phyloP scores from a whole-genome alignment of 139 green algal genomes.

The Closterium sp. region DNA sequence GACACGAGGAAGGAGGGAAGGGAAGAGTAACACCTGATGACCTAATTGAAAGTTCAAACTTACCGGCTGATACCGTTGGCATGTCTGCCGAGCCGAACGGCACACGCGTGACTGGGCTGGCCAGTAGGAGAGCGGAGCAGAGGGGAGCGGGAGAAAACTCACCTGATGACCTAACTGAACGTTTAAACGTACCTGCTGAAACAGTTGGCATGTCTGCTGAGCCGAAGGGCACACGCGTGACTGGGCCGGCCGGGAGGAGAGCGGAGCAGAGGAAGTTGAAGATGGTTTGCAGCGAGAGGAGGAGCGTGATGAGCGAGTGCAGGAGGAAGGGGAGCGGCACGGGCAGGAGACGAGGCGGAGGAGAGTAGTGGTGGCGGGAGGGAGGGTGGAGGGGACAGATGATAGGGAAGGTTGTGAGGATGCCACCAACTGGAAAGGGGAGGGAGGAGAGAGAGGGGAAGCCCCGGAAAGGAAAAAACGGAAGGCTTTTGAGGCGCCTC shows the following conservation, averaged over 20 bases:
- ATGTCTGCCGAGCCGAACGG: neutral
- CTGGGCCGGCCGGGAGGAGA: neutral
- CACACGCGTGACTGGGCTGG: neutral
- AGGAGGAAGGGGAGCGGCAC: neutral
- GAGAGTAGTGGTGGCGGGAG: neutral
- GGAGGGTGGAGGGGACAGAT: constrained; percentile 2
- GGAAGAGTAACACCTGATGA: too few relatives aligned
- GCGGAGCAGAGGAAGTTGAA: constrained; percentile 44
- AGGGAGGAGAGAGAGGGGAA: neutral
- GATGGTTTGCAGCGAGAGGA: constrained; percentile 43
- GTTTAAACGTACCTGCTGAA: neutral
- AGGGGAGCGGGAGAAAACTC: too few relatives aligned
- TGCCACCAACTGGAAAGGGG: neutral
- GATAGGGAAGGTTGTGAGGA: neutral
- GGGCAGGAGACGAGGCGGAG: neutral
- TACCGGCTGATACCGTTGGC: neutral
- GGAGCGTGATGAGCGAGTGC: constrained; percentile 8
- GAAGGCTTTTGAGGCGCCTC: too few relatives aligned
- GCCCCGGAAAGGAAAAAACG: too few relatives aligned
- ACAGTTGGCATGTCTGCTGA: neutral
- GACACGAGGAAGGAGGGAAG: too few relatives aligned
- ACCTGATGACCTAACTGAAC: too few relatives aligned
- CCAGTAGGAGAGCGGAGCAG: neutral
- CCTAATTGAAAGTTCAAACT: too few relatives aligned
- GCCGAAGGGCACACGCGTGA: neutral